Conservation (phyloP, 352 stramenopile genomes). For the Pythium dissotocum region DNA sequence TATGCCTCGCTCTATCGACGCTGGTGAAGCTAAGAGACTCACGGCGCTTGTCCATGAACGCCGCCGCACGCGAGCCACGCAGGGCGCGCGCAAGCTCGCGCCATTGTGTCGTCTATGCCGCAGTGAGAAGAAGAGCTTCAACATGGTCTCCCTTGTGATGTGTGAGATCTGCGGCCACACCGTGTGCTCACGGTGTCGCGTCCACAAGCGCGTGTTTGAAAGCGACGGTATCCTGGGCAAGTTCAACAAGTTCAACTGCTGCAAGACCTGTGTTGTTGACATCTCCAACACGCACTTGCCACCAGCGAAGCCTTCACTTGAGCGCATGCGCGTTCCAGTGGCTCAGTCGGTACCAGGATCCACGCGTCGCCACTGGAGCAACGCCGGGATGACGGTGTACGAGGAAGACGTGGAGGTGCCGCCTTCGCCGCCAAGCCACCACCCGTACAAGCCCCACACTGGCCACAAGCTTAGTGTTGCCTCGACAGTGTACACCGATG, state of each 20-base stretch:
- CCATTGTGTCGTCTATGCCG: constrained; percentile 21
- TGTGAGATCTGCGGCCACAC: constrained; percentile 28
- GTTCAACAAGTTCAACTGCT: constrained; percentile 28
- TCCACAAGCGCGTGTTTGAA: constrained; percentile 28
- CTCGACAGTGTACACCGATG: constrained; percentile 13
- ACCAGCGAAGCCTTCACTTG: constrained; percentile 12
- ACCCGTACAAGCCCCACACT: neutral
- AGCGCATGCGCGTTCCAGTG: neutral
- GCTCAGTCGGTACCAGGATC: neutral
- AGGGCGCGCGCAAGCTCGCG: constrained; percentile 11
- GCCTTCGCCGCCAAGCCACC: neutral
- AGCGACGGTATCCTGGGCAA: constrained; percentile 24
- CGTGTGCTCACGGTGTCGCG: constrained; percentile 25
- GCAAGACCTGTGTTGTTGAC: constrained; percentile 26
- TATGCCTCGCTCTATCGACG: constrained; percentile 44
- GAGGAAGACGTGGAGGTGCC: constrained; percentile 15
- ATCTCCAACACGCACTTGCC: constrained; percentile 26
- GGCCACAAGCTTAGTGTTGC: constrained; percentile 21
- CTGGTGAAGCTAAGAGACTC: constrained; percentile 45
- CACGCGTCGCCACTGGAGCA: constrained; percentile 18
- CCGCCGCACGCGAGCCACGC: constrained; percentile 7
- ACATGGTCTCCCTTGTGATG: constrained; percentile 15
- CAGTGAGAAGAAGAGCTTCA: constrained; percentile 28
- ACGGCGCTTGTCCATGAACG: constrained; percentile 34
- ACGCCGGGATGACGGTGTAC: constrained; percentile 11